Conservation (phyloP, 129 eudicot genomes). For the Flaveria sonorensis region DNA sequence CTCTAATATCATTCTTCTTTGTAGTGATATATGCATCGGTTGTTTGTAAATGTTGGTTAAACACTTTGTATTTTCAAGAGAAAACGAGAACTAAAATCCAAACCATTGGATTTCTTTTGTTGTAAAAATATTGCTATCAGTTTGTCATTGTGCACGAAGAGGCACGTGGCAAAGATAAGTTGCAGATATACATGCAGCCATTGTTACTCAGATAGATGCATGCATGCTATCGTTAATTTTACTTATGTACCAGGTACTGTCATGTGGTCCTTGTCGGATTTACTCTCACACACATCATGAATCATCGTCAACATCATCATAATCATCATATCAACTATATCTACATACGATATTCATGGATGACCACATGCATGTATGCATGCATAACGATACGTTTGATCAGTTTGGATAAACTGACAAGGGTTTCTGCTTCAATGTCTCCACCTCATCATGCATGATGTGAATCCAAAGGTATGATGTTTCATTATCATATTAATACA, state of each 20-base stretch:
- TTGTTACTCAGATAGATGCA: slow-evolving; percentile 4
- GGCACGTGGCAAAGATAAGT: slow-evolving; percentile 11
- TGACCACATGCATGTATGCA: neutral
- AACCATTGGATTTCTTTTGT: too few relatives aligned
- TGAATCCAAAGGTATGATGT: slow-evolving; percentile 4
- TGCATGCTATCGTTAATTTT: slow-evolving; percentile 2
- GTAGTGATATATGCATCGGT: too few relatives aligned
- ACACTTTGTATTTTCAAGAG: too few relatives aligned
- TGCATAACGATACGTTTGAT: neutral
- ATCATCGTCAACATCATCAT: neutral
- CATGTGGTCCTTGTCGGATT: slow-evolving; percentile 1
- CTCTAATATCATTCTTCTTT: too few relatives aligned
- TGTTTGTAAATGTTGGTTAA: too few relatives aligned
- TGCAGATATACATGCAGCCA: slow-evolving; percentile 2
- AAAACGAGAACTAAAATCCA: too few relatives aligned
- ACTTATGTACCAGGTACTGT: slow-evolving; percentile 17
- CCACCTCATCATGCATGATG: slow-evolving; percentile 3
- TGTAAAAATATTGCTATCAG: neutral
- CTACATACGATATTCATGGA: neutral
- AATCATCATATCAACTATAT: neutral
- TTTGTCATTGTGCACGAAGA: slow-evolving; percentile 4
- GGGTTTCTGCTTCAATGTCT: slow-evolving; percentile 11
- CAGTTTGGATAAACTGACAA: slow-evolving; percentile 23
- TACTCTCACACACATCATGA: neutral
- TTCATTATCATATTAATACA: slow-evolving; percentile 10